Conservation (phyloP, 768 basidiomycete species). For the Wakefieldia striispora region DNA sequence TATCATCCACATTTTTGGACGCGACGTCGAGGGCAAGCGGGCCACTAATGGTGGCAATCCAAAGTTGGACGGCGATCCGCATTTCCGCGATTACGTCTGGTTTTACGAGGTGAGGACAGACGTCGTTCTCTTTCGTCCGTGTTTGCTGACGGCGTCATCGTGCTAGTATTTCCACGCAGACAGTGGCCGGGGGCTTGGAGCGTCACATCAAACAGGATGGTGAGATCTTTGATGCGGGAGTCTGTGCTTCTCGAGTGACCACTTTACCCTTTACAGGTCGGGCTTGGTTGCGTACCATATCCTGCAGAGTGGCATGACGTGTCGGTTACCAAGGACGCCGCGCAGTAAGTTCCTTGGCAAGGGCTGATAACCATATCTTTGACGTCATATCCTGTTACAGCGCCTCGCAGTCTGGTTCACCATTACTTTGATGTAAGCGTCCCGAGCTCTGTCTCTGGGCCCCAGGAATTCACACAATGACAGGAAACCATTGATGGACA, state of each 20-base stretch:
- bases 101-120: slow-evolving; percentile 76
- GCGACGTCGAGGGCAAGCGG: slow-evolving; percentile 80
- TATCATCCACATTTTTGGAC: slow-evolving; percentile 98
- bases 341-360: slow-evolving; percentile 58
- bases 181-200: slow-evolving; percentile 88
- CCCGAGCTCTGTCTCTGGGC: neutral
- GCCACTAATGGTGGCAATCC: slow-evolving; percentile 91
- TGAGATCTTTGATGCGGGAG: slow-evolving; percentile 24
- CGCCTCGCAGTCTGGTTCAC: slow-evolving; percentile 80
- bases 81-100: slow-evolving; percentile 96
- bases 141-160: neutral
- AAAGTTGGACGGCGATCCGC: slow-evolving; percentile 85
- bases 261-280: slow-evolving; percentile 48
- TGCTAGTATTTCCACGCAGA: slow-evolving; percentile 92
- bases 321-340: slow-evolving; percentile 91
- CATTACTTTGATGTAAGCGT: slow-evolving; percentile 91
- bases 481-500: slow-evolving; percentile 73
- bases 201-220: slow-evolving; percentile 99
- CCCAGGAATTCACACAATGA: slow-evolving; percentile 1
- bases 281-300: slow-evolving; percentile 91
- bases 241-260: neutral
- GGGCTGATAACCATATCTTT: neutral
- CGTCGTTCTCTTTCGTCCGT: neutral
- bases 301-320: slow-evolving; percentile 83
- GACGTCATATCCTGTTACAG: slow-evolving; percentile 37